Base-by-base conservation (phyloP, 1,284 basidiomycete genomes). In the Cystobasidium pallidum region DNA sequence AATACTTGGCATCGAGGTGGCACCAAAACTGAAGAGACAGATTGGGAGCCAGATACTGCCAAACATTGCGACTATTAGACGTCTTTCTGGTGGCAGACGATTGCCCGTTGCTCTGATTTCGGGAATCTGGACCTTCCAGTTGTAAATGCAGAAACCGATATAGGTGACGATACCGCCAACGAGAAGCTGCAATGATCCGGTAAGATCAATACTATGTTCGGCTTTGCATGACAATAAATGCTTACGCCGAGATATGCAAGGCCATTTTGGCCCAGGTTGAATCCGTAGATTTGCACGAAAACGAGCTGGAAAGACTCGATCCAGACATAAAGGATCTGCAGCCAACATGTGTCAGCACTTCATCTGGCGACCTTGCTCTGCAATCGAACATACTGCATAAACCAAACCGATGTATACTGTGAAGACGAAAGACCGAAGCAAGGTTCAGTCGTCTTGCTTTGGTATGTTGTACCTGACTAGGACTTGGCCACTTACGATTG, bases 11-110 rank as follows among this genome's bases (percentile, higher is more conserved):
- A 47, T 43, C 24, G 80, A 74, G 1, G 78, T 76, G 80, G 81
- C 82, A 10, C 80, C 81, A 57, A 81, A 81, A 26, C 79, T 73
- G 66, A 92, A 86, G 19, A 92, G 80, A 28, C 88, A 89, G 57
- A 89, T 79, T 0, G 89, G 89, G 1, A 88, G 86, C 70, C 90
- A 66, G 39, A 66, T 72, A 21, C 49, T 36, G 32, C 62, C 61
- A 55, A 75, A 73, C 54, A 72, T 68, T 32, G 76, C 67, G n/a
- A 70, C 58, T n/a, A 47, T 43, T 26, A 70, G 30, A 3, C 64
- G 64, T 17, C 64, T 32, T 39, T 66, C 64, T 6, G 64, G 64
- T 26, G 49, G 64, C 11, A 66, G 13, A 32, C 49, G 47, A 17
- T 57, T 57, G 34, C 39, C 52, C n/a, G 59, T 52, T n/a, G 19